Evolutionary conservation across 352 stramenopile genomes (phyloP), one percentile per base, ranked within the genome.

Genomic region (Globisporangium uncinulatum): DNA sequence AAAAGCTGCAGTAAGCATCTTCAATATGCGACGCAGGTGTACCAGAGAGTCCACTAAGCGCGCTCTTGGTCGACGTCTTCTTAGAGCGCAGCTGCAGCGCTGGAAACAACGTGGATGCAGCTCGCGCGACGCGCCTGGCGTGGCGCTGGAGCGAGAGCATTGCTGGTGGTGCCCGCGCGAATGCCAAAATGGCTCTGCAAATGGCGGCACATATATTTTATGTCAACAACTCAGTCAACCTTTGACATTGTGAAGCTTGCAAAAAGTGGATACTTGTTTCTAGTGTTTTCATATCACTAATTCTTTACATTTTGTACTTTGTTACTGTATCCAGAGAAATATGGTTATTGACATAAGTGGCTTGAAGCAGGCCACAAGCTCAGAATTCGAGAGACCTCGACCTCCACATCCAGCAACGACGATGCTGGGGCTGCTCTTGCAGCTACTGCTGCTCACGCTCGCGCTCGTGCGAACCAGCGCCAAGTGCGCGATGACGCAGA

Each of bases 401-500:
- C 34, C 34, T 39, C 34, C 34, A 7, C 24, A 29, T 29, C 24
- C 24, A 39, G 45, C 14, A 19, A 44, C 9, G 39, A n/a, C 15
- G 49, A 39, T 29, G 57, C 19, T 37, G 15, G 31, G 29, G 14
- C 24, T 44, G 41, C 7, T 43, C 14, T 10, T 54, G 24, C 5
- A 36, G 44, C 19, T 49, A n/a, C 5, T 53, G 19, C 29, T 57
- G 13, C 3, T 20, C 1, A 21, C 17, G 13, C 39, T 56, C 9
- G 2, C 19, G n/a, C 13, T 24, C 8, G 32, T 17, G 34, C 32
- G 17, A 1, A 39, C 15, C 4, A 36, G 63, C 14, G 70, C 63
- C 56, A 74, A 76, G 47, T 93, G 83, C 43, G 70, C 79, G 7
- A 93, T 93, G 80, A 91, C 83, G 8, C 80, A 91, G 66, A 86